Evolutionary conservation across 805 yeast genomes (phyloP).

Genomic region (Candida chauliodis): DNA sequence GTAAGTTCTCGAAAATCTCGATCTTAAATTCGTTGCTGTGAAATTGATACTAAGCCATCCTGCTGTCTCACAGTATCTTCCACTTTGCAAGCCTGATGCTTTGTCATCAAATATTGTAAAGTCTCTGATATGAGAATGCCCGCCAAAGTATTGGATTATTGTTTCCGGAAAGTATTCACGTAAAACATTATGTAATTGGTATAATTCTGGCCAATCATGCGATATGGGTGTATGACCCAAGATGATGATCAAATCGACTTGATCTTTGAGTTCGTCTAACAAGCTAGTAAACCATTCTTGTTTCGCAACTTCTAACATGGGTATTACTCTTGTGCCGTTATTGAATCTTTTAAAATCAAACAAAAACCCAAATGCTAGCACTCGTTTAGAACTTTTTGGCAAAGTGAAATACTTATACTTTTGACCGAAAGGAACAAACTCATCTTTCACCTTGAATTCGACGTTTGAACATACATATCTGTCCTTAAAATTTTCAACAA

Average conservation of each 20-base stretch:
- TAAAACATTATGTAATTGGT: conserved; percentile 44
- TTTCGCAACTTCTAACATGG: conserved; percentile 50
- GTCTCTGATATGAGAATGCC: conserved; percentile 91
- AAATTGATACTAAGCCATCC: conserved; percentile 72
- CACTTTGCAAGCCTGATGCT: conserved; percentile 84
- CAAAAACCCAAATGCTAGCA: conserved; percentile 73
- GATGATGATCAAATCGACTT: conserved; percentile 64
- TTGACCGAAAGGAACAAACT: conserved; percentile 64
- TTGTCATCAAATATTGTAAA: conserved; percentile 62
- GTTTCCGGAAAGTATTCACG: conserved; percentile 58
- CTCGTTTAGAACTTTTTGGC: conserved; percentile 42
- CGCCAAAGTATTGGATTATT: conserved; percentile 85
- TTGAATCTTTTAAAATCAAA: conserved; percentile 71
- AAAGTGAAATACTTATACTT: conserved; percentile 66
- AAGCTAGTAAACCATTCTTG: conserved; percentile 64
- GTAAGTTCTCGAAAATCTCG: conserved; percentile 56
- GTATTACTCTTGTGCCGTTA: conserved; percentile 58
- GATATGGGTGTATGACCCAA: conserved; percentile 73
- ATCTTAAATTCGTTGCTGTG: conserved; percentile 11
- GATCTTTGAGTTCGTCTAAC: conserved; percentile 23
- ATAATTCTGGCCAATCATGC: conserved; percentile 53
- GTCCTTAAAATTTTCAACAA: conserved; percentile 58
- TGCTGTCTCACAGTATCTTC: conserved; percentile 89
- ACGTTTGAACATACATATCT: conserved; percentile 73
- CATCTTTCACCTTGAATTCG: conserved; percentile 44